phyloP scores from a whole-genome alignment of 768 basidiomycete genomes.

The Pulveroboletus ravenelii region DNA sequence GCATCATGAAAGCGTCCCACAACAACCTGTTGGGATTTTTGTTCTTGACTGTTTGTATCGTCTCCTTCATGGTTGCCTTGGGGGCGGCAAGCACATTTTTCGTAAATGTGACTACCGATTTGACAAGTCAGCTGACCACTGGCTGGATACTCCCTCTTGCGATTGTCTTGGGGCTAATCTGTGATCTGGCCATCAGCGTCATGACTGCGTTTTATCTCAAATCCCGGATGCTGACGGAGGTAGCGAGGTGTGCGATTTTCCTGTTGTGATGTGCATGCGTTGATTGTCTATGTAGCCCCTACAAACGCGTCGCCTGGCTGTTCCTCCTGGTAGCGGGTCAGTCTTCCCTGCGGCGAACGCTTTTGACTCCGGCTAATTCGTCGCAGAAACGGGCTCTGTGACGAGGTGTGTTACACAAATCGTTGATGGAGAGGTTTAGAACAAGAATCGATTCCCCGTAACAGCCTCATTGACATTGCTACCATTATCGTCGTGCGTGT shows the following conservation, averaged over 20 bases:
- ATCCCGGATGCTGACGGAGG: not conserved
- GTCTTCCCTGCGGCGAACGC: not conserved
- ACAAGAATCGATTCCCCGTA: not conserved
- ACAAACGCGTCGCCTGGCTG: conserved; percentile 1
- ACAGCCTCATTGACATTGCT: conserved; percentile 9
- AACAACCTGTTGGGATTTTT: conserved; percentile 11
- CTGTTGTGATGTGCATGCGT: not conserved
- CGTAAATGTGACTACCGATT: not conserved
- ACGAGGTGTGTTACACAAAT: conserved; percentile 8
- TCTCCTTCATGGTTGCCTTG: conserved; percentile 21
- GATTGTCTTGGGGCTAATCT: conserved; percentile 14
- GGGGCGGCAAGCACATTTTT: conserved; percentile 20
- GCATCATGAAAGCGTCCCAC: conserved; percentile 13
- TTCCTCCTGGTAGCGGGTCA: conserved; percentile 8
- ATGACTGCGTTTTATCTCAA: conserved; percentile 7
- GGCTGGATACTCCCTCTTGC: conserved; percentile 19
- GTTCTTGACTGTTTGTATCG: conserved; percentile 13
- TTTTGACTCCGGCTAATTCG: not conserved
- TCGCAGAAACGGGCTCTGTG: conserved; percentile 13
- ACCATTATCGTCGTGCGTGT: conserved; percentile 12
- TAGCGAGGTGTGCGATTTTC: conserved; percentile 5
- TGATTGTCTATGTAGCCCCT: conserved; percentile 1
- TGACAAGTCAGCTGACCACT: conserved; percentile 8
- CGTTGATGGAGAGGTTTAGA: not conserved
- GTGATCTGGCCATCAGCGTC: conserved; percentile 14